Evolutionary conservation across 805 yeast genomes (phyloP).

Genomic region (Ogataea philodendri): DNA sequence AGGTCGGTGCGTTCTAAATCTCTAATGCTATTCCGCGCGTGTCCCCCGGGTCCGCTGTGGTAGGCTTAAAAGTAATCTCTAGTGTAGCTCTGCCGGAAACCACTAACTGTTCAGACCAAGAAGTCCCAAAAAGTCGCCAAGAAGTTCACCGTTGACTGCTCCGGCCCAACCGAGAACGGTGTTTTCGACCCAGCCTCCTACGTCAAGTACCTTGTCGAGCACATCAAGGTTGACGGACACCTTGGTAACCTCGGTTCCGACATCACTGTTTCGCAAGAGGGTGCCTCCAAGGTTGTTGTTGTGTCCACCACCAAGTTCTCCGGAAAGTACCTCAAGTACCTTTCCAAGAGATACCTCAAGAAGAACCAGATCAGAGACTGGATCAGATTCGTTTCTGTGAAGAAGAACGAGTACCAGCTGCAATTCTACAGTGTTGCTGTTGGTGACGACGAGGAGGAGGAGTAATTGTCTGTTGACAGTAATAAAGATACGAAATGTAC

Average conservation of each 20-base stretch:
- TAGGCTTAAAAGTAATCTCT: constrained; percentile 20
- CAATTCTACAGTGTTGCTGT: constrained; percentile 98
- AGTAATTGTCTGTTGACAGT: too few species aligned
- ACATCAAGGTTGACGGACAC: constrained; percentile 97
- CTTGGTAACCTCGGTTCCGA: constrained; percentile 96
- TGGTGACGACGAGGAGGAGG: constrained; percentile 89
- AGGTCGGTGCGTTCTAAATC: constrained; percentile 14
- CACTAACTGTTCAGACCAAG: constrained; percentile 54
- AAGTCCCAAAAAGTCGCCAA: constrained; percentile 71
- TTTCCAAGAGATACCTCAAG: constrained; percentile 99
- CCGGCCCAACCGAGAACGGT: constrained; percentile 96
- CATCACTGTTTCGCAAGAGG: constrained; percentile 83
- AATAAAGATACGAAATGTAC: not conserved
- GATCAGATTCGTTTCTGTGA: constrained; percentile 97
- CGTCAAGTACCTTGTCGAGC: constrained; percentile 97
- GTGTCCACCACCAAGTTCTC: constrained; percentile 92
- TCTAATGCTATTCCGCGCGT: constrained; percentile 16
- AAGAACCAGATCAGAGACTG: constrained; percentile 99
- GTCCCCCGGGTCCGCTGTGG: constrained; percentile 19
- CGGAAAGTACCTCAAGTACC: constrained; percentile 99
- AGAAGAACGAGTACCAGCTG: constrained; percentile 94
- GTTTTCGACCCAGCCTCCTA: constrained; percentile 96
- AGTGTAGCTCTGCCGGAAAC: constrained; percentile 8
- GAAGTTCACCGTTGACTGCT: constrained; percentile 92
- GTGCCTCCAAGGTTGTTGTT: constrained; percentile 85